Evolutionary conservation across 345 rosid genomes (phyloP), one percentile per base, ranked within the genome.

Genomic region (Populus nigra): DNA sequence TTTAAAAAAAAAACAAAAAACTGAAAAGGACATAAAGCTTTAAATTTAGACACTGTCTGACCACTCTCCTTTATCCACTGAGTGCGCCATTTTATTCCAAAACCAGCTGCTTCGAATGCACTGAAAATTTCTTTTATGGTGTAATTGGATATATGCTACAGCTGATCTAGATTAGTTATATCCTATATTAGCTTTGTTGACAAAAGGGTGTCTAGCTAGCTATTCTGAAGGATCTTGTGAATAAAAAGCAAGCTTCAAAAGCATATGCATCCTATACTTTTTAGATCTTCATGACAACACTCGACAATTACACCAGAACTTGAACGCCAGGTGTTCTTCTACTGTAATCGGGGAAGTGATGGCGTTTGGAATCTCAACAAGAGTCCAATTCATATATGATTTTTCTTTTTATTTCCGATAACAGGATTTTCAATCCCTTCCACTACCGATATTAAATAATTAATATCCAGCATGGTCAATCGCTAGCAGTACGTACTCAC

Each of bases 1-100:
- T 62, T 59, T 2, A 31, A 31, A 8, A 20, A 20, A 49, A 5
- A 43, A 1, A 22, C 8, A 20, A 23, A 39, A 47, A 71, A 63
- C 50, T 69, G 90, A 86, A 81, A 85, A 81, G 4, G 92, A 88
- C 92, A 76, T 84, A 81, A 84, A 82, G 77, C 76, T 68, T 27
- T 57, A 76, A 73, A 63, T 75, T 71, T 45, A 75, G 75, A 62
- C 31, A 55, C 72, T 72, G 38, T 27, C 73, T 76, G 77, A 76
- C 71, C 74, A 55, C 77, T 82, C 39, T 22, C 72, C 25, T 55
- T 23, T 69, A 50, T 73, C 76, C 78, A 67, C 70, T 80, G 74
- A 83, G 78, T 16, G 50, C 70, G 77, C 31, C 80, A 65, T 68
- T 62, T 76, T 68, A 74, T 74, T 77, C 79, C 80, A 45, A 73